These are phyloP conservation scores for Zangia roseola DNA, from an alignment of 768 basidiomycete species.

Conservation along the genomic window DNA sequence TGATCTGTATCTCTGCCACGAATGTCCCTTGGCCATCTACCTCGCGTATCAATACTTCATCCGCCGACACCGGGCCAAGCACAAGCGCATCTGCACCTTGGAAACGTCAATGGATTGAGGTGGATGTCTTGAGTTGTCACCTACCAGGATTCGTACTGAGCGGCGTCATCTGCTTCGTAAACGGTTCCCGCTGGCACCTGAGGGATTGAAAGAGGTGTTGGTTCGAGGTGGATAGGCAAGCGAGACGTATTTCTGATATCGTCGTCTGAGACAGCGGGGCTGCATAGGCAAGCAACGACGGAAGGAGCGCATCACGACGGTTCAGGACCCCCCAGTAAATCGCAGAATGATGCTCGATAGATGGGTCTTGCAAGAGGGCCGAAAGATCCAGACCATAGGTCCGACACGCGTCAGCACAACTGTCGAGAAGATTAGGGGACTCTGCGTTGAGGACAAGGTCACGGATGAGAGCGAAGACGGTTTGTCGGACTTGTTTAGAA, in stretches of 20 bases:
- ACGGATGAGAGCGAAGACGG: slow-evolving; percentile 52
- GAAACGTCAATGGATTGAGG: neutral
- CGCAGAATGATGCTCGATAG: slow-evolving; percentile 62
- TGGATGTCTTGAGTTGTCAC: neutral
- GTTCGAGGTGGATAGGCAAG: slow-evolving; percentile 46
- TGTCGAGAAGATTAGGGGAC: slow-evolving; percentile 21
- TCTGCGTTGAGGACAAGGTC: slow-evolving; percentile 44
- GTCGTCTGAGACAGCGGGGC: slow-evolving; percentile 43
- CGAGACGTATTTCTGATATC: slow-evolving; percentile 60
- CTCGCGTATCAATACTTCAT: slow-evolving; percentile 57
- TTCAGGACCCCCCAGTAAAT: slow-evolving; percentile 77
- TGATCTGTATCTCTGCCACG: slow-evolving; percentile 41
- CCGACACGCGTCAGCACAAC: slow-evolving; percentile 59
- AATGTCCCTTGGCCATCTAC: slow-evolving; percentile 52
- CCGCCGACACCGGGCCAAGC: slow-evolving; percentile 44
- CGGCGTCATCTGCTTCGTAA: slow-evolving; percentile 9
- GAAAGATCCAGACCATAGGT: slow-evolving; percentile 50
- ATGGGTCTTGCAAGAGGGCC: slow-evolving; percentile 56
- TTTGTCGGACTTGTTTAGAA: slow-evolving; percentile 49
- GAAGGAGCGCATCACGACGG: slow-evolving; percentile 38
- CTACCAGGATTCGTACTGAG: slow-evolving; percentile 14
- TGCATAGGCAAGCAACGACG: slow-evolving; percentile 54
- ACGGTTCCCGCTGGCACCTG: slow-evolving; percentile 12
- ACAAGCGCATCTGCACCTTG: slow-evolving; percentile 49
- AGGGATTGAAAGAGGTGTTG: slow-evolving; percentile 28